Base-by-base conservation (phyloP, 441 rosid genomes). In the Populus hybrid region DNA sequence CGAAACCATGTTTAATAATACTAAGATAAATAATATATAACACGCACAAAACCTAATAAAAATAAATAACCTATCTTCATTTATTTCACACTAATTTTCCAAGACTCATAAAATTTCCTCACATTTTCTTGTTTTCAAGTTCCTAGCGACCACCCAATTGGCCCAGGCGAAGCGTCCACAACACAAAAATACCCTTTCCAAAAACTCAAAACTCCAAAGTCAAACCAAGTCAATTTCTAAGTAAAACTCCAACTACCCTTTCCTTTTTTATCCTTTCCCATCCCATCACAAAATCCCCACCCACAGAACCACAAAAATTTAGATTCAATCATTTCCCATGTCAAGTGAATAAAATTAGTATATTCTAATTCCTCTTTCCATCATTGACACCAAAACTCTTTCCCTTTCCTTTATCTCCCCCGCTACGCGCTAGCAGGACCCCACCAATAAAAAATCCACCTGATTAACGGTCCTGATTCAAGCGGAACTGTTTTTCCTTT, bases 381-480 rank as follows among this genome's bases (percentile, higher is more conserved):
- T 50, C 57, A 50, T 4, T 7, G 57, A 50, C 57, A 50, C 57
- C 57, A 50, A 50, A 50, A 30, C 32, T 6, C n/a, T 30, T 0
- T 10, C 36, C 24, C 68, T 64, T 64, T 6, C n/a, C 38, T 7
- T 11, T 19, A 30, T 30, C 61, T n/a, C 61, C 8, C 38, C 8
- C 21, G 1, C 21, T 5, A 42, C n/a, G 34, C 1, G 6, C 38
- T 24, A 34, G 34, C 34, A 26, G 53, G 76, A 34, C 76, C 73
- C 73, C 35, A 18, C 57, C 50, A 12, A 73, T 16, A 18, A 6
- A 53, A 21, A 73, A 16, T 6, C 19, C 10, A 40, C 64, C 26
- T 75, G 64, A 66, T 75, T 0, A 26, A 67, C 61, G 77, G 77
- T 26, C 71, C 24, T 19, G 77, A 75, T 75, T 66, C 38, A 26